Base-by-base conservation (phyloP, 306 rosid species). In the Vigna unguiculata region DNA sequence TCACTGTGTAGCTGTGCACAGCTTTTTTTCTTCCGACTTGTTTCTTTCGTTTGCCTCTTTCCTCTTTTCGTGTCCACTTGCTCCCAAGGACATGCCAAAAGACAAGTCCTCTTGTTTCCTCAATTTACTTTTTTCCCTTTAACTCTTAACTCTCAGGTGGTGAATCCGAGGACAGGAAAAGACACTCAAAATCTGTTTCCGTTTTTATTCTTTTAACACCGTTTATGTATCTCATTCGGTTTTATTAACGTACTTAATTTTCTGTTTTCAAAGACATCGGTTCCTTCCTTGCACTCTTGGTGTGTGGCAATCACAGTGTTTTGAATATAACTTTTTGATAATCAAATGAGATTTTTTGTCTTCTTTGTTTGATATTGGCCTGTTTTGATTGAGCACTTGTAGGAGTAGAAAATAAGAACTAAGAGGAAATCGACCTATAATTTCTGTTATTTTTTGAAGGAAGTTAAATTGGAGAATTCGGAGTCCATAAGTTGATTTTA, bases 71-170 rank as follows among this genome's bases (percentile, higher is more conserved):
- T 69, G 82, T 84, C 78, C 20, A 43, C 38, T 78, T 75, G 64
- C 78, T 59, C 15, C 10, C 72, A 80, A 68, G 41, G 69, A 52
- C 21, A n/a, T 59, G 6, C 49, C 52, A 79, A 65, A 36, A 28
- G 77, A 34, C 83, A 63, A 54, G 19, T n/a, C 12, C 20, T 82
- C 83, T 86, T 81, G 85, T 85, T 83, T 16, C 58, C 52, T 17
- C 66, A 17, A 34, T 72, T 69, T 74, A 52, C 48, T 6, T 36
- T 11, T 58, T 77, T 72, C 53, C 59, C 46, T 53, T 54, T 53
- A 40, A 59, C 74, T 15, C 34, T 20, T 69, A 47, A 57, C 76
- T 76, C 36, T 28, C 65, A 69, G 72, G 84, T 78, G 84, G 54
- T 55, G 28, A 79, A 61, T 76, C 82, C 87, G 21, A 83, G 72